These are phyloP conservation scores for Trichoderma sp. DNA, from an alignment of 2,329 filamentous ascomycete species.

Conservation along the genomic window DNA sequence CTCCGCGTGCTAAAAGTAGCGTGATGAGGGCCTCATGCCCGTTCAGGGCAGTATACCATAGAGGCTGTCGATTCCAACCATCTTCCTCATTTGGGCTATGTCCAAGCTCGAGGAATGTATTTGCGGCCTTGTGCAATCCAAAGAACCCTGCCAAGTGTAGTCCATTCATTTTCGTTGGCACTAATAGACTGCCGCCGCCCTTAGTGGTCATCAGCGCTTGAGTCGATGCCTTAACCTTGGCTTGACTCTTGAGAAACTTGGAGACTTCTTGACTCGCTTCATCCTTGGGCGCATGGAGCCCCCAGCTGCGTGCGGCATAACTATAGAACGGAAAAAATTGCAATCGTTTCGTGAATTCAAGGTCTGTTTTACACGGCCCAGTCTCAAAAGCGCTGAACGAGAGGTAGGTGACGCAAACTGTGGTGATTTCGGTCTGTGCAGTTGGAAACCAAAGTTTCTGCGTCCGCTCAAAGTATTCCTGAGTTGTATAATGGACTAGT, in stretches of 20 bases:
- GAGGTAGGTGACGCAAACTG: background rate
- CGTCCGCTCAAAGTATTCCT: slow-evolving; percentile 9
- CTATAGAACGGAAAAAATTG: background rate
- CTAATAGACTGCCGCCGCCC: background rate
- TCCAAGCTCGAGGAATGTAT: background rate
- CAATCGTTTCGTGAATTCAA: background rate
- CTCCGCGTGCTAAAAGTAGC: background rate
- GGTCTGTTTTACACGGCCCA: background rate
- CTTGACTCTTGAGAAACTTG: background rate
- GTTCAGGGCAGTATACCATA: background rate
- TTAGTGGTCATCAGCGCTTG: background rate
- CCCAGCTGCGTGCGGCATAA: background rate
- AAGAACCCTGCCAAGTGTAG: background rate
- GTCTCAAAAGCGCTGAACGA: background rate
- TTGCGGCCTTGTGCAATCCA: background rate
- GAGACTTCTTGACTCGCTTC: background rate
- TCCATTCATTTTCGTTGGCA: background rate
- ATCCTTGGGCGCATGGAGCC: background rate
- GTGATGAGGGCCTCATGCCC: background rate
- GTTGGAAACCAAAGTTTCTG: background rate
- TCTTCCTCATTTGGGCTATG: background rate
- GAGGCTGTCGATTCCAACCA: background rate
- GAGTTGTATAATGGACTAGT: slow-evolving; percentile 10
- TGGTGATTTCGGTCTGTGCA: background rate
- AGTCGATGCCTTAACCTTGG: background rate